These are phyloP conservation scores for Pleoardoris graminearum DNA, from an alignment of 2,329 filamentous ascomycete species.

Conservation along the genomic window DNA sequence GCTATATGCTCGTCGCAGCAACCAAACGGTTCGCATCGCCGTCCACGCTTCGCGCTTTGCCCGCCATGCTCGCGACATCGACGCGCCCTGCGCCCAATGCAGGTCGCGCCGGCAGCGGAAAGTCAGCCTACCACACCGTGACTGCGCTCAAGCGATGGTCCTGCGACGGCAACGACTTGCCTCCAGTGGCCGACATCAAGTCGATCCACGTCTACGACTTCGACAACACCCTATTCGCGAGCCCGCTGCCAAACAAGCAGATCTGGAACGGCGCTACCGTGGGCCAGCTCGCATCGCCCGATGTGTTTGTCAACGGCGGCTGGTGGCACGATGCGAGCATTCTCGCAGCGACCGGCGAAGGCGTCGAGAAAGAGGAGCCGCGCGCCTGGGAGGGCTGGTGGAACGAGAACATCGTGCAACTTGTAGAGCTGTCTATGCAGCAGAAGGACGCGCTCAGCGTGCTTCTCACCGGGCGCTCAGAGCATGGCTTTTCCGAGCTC, in stretches of 20 bases:
- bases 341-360: slow-evolving; percentile 82
- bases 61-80: slow-evolving; percentile 38
- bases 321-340: slow-evolving; percentile 97
- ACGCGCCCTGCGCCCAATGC: slow-evolving; percentile 34
- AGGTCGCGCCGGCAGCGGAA: slow-evolving; percentile 32
- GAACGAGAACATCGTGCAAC: slow-evolving; percentile 85
- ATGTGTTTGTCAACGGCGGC: slow-evolving; percentile 78
- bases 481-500: slow-evolving; percentile 74
- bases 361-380: slow-evolving; percentile 77
- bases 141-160: slow-evolving; percentile 86
- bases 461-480: slow-evolving; percentile 82
- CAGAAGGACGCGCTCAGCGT: slow-evolving; percentile 85
- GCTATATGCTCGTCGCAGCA: slow-evolving; percentile 32
- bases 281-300: slow-evolving; percentile 73
- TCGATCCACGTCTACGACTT: slow-evolving; percentile 95
- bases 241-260: slow-evolving; percentile 83
- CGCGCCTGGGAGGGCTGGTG: slow-evolving; percentile 92
- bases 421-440: slow-evolving; percentile 78
- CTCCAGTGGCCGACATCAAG: slow-evolving; percentile 72
- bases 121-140: slow-evolving; percentile 56
- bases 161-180: slow-evolving; percentile 71
- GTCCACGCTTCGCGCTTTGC: slow-evolving; percentile 25
- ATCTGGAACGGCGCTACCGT: slow-evolving; percentile 82
- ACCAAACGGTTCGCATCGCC: slow-evolving; percentile 21
- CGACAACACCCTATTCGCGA: slow-evolving; percentile 94